phyloP scores from a whole-genome alignment of 2,329 filamentous ascomycete genomes.

The Colletotrichum sp. region DNA sequence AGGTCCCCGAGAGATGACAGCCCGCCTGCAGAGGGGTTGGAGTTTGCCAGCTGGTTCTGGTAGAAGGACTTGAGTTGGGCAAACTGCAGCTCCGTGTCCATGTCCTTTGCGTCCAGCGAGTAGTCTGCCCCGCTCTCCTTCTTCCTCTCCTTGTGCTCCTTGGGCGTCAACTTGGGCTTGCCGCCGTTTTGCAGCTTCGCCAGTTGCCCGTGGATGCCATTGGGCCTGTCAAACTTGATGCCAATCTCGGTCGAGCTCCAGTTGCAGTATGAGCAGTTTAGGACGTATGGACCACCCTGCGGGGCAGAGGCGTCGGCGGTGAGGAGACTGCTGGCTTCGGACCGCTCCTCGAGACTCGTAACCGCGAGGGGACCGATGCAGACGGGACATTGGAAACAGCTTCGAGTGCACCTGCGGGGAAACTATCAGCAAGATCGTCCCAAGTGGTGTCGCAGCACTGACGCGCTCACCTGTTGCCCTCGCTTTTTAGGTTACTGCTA shows the following conservation, averaged over 20 bases:
- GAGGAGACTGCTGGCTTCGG: slow-evolving; percentile 46
- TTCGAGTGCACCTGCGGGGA: slow-evolving; percentile 76
- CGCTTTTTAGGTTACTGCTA: slow-evolving; percentile 87
- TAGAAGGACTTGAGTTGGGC: slow-evolving; percentile 80
- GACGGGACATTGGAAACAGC: slow-evolving; percentile 93
- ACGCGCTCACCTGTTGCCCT: slow-evolving; percentile 79
- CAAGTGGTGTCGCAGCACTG: not conserved
- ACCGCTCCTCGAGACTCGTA: slow-evolving; percentile 67
- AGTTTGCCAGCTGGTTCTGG: slow-evolving; percentile 73
- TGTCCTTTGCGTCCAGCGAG: slow-evolving; percentile 44
- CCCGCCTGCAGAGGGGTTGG: slow-evolving; percentile 55
- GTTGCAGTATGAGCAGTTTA: slow-evolving; percentile 89
- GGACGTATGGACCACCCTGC: slow-evolving; percentile 66
- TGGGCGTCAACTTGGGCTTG: slow-evolving; percentile 50
- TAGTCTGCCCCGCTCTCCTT: slow-evolving; percentile 53
- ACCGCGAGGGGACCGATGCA: slow-evolving; percentile 83
- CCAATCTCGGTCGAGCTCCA: slow-evolving; percentile 92
- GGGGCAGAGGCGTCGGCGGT: slow-evolving; percentile 44
- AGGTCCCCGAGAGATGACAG: slow-evolving; percentile 50
- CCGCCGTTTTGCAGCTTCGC: slow-evolving; percentile 71
- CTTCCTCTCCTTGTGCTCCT: slow-evolving; percentile 56
- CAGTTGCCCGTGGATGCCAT: slow-evolving; percentile 83
- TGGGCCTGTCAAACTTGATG: slow-evolving; percentile 87
- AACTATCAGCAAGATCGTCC: slow-evolving; percentile 1
- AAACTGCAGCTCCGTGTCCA: slow-evolving; percentile 74